Conservation (phyloP, 768 basidiomycete genomes). For the Hydnomerulius pinastri region DNA sequence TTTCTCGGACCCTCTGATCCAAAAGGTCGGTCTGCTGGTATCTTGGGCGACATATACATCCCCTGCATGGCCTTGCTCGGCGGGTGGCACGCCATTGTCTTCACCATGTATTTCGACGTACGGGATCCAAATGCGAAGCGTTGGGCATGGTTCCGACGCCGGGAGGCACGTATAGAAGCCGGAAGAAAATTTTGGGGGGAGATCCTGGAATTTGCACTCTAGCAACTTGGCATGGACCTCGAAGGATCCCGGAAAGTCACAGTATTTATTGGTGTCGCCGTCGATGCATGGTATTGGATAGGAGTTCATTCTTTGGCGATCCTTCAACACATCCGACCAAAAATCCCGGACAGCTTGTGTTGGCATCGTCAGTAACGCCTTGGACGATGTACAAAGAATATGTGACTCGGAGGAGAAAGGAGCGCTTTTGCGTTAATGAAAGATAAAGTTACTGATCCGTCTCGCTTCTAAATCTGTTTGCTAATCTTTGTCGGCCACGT, state of each 20-base stretch:
- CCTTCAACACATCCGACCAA: neutral
- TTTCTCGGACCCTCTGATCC: neutral
- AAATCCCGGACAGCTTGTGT: neutral
- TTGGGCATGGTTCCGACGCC: neutral
- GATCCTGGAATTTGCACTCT: neutral
- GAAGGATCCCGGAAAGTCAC: neutral
- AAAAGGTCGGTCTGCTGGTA: neutral
- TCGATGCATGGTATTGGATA: slow-evolving; percentile 2
- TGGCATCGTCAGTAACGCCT: neutral
- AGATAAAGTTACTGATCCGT: too few species aligned
- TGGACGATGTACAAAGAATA: too few species aligned
- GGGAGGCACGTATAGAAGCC: neutral
- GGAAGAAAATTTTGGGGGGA: neutral
- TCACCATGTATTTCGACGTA: slow-evolving; percentile 1
- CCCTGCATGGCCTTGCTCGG: neutral
- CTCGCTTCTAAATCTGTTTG: too few species aligned
- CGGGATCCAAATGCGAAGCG: neutral
- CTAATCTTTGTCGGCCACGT: too few species aligned
- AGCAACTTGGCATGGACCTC: neutral
- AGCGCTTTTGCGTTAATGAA: too few species aligned
- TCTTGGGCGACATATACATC: neutral
- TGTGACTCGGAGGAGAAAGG: too few species aligned
- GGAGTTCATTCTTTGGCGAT: neutral
- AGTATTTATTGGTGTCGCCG: neutral
- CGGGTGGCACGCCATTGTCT: neutral